Evolutionary conservation across 495 filamentous ascomycete genomes (phyloP), one percentile per base, ranked within the genome.

Genomic region (Hypoxylon perforatum): DNA sequence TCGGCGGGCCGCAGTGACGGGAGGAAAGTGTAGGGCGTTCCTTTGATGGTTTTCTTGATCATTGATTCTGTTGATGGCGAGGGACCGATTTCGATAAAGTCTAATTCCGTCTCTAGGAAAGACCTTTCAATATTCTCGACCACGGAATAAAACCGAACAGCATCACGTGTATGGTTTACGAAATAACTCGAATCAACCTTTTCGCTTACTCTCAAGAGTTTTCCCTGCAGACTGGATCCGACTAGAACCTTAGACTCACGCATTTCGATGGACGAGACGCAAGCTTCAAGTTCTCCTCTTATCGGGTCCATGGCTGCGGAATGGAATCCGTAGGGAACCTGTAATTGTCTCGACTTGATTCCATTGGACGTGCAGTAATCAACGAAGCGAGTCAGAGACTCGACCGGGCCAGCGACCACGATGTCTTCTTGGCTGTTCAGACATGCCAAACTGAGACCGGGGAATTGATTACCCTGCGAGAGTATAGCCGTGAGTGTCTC

Each of bases 251-350:
- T 46, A 17, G 25, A 7, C 10, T 44, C 18, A 35, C 14, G 22
- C 4, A 25, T 35, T 3, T 21, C 33, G 11, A 58, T 28, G 35
- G 11, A 10, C 0, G 33, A 41, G 21, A 22, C 14, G 11, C 38
- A 51, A 22, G 36, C 39, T 19, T 49, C 15, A 22, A 53, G 41
- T 10, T 58, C 51, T 56, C 44, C 35, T 19, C 56, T 48, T 11
- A 67, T 55, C 11, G 42, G 19, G 18, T 71, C 67, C 67, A 71
- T 71, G 14, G 51, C 44, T 17, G 50, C 23, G 5, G 67, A 62
- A 35, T 71, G 67, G 28, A 48, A 71, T 0, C 57, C 67, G 28
- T 57, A 67, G 4, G 67, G 58, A 12, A 67, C 63, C 4, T 58
- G 30, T 1, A 71, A 33, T 21, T 45, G 22, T n/a, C 33, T 63